These are phyloP conservation scores for Trichoderma reesei DNA, from an alignment of 495 filamentous ascomycete genomes.

Conservation along the genomic window DNA sequence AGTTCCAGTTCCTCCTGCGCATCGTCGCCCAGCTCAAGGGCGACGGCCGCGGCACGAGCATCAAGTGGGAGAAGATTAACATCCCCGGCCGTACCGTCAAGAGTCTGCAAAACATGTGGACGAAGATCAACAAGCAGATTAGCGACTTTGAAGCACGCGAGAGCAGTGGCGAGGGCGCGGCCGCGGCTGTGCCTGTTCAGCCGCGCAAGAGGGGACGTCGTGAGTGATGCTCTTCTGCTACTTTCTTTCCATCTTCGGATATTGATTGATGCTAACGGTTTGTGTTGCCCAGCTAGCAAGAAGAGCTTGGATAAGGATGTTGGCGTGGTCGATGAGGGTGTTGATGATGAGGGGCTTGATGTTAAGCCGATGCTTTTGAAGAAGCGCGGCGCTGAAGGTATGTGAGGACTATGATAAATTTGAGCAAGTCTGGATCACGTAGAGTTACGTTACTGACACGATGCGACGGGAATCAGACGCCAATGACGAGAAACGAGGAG, in stretches of 20 bases:
- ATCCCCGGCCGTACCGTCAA: slow-evolving; percentile 22
- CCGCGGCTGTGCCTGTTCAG: neutral
- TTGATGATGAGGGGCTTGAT: neutral
- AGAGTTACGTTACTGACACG: neutral
- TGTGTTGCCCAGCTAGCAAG: neutral
- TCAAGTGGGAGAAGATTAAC: slow-evolving; percentile 8
- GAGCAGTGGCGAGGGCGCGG: neutral
- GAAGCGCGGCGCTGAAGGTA: neutral
- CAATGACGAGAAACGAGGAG: neutral
- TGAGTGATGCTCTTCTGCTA: neutral
- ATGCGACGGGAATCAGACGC: neutral
- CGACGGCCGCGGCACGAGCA: slow-evolving; percentile 12
- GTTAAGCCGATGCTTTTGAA: neutral
- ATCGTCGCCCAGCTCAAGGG: slow-evolving; percentile 14
- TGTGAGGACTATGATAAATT: neutral
- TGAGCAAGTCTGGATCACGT: too few species aligned
- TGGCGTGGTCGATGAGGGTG: neutral
- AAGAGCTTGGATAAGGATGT: neutral
- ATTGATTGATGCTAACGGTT: neutral
- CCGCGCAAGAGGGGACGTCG: neutral
- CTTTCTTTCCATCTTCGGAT: neutral
- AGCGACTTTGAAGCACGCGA: neutral
- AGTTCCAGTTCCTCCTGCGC: slow-evolving; percentile 27
- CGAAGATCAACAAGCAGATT: slow-evolving; percentile 15
- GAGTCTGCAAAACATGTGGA: slow-evolving; percentile 15